phyloP scores from a whole-genome alignment of 306 rosid genomes.

The Lathyrus oleraceus region DNA sequence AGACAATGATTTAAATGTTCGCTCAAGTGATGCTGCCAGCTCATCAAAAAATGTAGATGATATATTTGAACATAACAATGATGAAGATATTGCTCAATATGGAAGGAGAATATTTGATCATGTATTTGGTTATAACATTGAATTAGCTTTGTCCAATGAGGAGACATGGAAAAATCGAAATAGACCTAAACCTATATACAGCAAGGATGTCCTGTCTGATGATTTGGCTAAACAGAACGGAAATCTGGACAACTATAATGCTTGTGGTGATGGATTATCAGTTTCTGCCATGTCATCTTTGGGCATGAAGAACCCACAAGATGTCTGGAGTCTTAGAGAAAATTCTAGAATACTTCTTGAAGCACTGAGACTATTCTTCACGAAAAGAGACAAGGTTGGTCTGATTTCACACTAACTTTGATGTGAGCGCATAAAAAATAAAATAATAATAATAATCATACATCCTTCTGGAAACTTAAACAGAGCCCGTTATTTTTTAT shows the following conservation, averaged over 20 bases:
- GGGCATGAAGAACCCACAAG: constrained; percentile 98
- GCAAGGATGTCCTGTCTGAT: constrained; percentile 64
- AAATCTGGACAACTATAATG: constrained; percentile 46
- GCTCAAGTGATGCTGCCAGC: constrained; percentile 78
- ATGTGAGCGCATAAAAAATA: constrained; percentile 21
- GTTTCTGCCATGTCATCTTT: constrained; percentile 87
- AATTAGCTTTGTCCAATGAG: constrained; percentile 82
- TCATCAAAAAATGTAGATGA: constrained; percentile 77
- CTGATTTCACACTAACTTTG: constrained; percentile 29
- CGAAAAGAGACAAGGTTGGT: constrained; percentile 80
- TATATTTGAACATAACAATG: constrained; percentile 74
- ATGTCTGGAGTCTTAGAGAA: constrained; percentile 87
- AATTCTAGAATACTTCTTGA: constrained; percentile 80
- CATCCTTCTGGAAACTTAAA: constrained; percentile 3
- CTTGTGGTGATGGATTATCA: constrained; percentile 47
- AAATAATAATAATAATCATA: not conserved
- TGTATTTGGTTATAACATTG: constrained; percentile 94
- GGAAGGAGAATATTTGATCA: constrained; percentile 92
- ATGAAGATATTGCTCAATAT: constrained; percentile 83
- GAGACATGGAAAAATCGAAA: constrained; percentile 97
- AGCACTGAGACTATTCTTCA: constrained; percentile 75
- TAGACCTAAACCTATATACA: constrained; percentile 82
- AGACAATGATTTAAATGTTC: constrained; percentile 87
- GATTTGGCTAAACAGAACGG: constrained; percentile 74
- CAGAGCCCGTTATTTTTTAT: not conserved